Evolutionary conservation across 192 early-diverging fungal genomes (phyloP).

Genomic region (Backusella tuberculispora): DNA sequence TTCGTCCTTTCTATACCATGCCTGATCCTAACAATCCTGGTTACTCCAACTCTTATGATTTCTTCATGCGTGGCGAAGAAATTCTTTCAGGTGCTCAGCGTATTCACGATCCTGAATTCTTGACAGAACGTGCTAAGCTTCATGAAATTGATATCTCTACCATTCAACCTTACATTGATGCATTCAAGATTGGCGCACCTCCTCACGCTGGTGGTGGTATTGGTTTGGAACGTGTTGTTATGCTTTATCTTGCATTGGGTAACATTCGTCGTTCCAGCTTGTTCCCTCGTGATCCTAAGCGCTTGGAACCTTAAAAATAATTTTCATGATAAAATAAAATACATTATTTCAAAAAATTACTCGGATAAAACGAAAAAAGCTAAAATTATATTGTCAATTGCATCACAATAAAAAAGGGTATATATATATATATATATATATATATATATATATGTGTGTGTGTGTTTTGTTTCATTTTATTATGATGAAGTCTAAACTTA

Average conservation of each 20-base stretch:
- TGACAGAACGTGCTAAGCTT: slow-evolving; percentile 76
- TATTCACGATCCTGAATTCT: slow-evolving; percentile 87
- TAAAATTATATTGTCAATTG: neutral
- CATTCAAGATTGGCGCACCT: slow-evolving; percentile 95
- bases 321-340: neutral
- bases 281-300: slow-evolving; percentile 98
- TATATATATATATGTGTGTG: too few relatives aligned
- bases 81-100: slow-evolving; percentile 99
- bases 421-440: too few relatives aligned
- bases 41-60: slow-evolving; percentile 99
- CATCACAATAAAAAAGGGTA: too few relatives aligned
- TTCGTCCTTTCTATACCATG: slow-evolving; percentile 99
- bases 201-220: slow-evolving; percentile 99
- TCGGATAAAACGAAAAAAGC: too few relatives aligned
- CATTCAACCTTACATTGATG: slow-evolving; percentile 92
- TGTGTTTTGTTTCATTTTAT: too few relatives aligned
- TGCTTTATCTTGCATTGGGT: slow-evolving; percentile 93
- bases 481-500: too few relatives aligned
- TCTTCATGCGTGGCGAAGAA: slow-evolving; percentile 99
- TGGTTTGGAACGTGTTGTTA: slow-evolving; percentile 94
- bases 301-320: slow-evolving; percentile 76
- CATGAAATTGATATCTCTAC: slow-evolving; percentile 78
- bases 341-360: too few relatives aligned
- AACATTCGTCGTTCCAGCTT: slow-evolving; percentile 92
- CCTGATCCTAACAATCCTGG: slow-evolving; percentile 83